phyloP scores from a whole-genome alignment of 495 filamentous ascomycete genomes.

The Poronia punctata region DNA sequence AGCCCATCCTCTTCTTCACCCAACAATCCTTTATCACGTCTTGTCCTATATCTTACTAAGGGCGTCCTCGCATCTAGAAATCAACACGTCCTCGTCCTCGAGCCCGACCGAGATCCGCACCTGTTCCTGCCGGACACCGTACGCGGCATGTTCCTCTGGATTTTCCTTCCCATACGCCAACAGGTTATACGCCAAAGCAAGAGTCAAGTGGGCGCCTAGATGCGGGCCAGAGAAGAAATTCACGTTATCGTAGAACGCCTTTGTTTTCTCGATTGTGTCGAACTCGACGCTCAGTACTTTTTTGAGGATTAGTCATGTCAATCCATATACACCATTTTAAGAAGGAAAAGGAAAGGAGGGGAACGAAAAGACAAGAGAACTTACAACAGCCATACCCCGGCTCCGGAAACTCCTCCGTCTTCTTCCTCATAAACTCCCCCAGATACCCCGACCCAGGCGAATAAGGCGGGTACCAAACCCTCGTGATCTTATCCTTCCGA shows the following conservation, averaged over 20 bases:
- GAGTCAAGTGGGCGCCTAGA: slow-evolving; percentile 40
- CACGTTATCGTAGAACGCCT: slow-evolving; percentile 36
- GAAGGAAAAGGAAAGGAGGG: no score
- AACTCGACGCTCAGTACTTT: slow-evolving; percentile 43
- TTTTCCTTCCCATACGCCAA: slow-evolving; percentile 25
- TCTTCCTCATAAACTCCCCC: slow-evolving; percentile 25
- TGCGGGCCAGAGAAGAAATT: slow-evolving; percentile 39
- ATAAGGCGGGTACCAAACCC: slow-evolving; percentile 35
- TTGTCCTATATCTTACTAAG: slow-evolving; percentile 14
- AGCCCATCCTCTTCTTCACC: no score
- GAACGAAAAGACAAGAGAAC: no score
- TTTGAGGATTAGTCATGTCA: no score
- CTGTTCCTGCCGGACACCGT: slow-evolving; percentile 25
- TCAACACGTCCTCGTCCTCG: slow-evolving; percentile 30
- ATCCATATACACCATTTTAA: no score
- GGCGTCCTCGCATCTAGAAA: slow-evolving; percentile 28
- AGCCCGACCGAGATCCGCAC: slow-evolving; percentile 36
- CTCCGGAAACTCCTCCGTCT: slow-evolving; percentile 21
- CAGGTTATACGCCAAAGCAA: slow-evolving; percentile 35
- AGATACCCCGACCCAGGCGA: slow-evolving; percentile 28
- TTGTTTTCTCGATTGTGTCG: slow-evolving; percentile 15
- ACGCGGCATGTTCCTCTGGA: slow-evolving; percentile 18
- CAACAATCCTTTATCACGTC: no score
- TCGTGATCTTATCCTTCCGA: slow-evolving; percentile 21
- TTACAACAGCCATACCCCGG: slow-evolving; percentile 35